These are phyloP conservation scores for Yarrowia deformans DNA, from an alignment of 805 yeast species.

Conservation along the genomic window DNA sequence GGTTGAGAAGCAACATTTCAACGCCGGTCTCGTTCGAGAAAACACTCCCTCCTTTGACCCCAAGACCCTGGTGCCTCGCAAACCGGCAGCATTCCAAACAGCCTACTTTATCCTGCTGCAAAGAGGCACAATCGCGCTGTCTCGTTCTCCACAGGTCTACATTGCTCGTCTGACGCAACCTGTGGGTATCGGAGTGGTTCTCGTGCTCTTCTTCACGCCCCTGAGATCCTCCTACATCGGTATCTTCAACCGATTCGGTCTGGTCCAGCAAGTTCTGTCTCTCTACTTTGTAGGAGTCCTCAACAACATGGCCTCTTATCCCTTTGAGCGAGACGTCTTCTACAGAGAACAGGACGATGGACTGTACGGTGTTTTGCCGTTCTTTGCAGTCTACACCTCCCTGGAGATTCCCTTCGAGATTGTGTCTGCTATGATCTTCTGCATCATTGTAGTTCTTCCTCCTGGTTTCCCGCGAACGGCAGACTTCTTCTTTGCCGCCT, in stretches of 20 bases:
- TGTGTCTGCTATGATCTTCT: slow-evolving; percentile 62
- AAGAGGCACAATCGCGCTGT: slow-evolving; percentile 56
- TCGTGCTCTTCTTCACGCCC: slow-evolving; percentile 73
- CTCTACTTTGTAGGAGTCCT: slow-evolving; percentile 81
- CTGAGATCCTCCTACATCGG: slow-evolving; percentile 58
- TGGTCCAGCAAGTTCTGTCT: slow-evolving; percentile 75
- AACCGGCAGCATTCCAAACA: slow-evolving; percentile 5
- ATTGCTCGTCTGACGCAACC: slow-evolving; percentile 71
- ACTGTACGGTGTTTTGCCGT: slow-evolving; percentile 69
- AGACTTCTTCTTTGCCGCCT: slow-evolving; percentile 69
- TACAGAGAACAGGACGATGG: slow-evolving; percentile 80
- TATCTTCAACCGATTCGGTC: slow-evolving; percentile 72
- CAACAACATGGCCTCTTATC: slow-evolving; percentile 77
- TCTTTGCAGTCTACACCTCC: slow-evolving; percentile 64
- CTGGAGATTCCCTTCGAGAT: slow-evolving; percentile 76
- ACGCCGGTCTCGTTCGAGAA: not conserved
- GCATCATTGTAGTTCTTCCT: slow-evolving; percentile 69
- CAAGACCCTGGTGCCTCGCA: slow-evolving; percentile 47
- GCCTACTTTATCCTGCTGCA: slow-evolving; percentile 48
- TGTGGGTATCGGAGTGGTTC: slow-evolving; percentile 66
- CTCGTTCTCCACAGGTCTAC: slow-evolving; percentile 63
- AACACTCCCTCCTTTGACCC: slow-evolving; percentile 5
- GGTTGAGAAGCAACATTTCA: slow-evolving; percentile 14
- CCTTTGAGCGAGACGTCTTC: slow-evolving; percentile 74
- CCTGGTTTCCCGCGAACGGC: slow-evolving; percentile 76